Percentiles rank a stretch among this genome's conserved stretches.
phyloP scores from a whole-genome alignment of 106 monocot genomes.

The Dendrobium huoshanense region DNA sequence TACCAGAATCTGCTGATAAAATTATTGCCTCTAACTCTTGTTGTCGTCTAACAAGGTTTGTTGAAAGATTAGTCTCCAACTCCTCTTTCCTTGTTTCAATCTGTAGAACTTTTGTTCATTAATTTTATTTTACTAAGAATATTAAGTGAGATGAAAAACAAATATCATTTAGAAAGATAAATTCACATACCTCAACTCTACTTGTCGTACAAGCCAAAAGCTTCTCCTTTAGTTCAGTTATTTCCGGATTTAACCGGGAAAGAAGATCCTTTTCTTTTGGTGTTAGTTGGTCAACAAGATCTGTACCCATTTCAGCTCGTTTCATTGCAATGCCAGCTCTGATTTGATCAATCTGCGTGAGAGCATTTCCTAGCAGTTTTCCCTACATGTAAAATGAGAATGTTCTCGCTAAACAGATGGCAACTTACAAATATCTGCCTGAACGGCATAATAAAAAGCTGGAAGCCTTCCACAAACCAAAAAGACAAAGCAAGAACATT shows the following conservation, averaged over 20 bases:
- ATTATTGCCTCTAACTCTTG: constrained; percentile 80
- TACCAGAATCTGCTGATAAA: constrained; percentile 55
- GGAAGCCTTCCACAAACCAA: neutral
- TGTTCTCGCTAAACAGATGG: neutral
- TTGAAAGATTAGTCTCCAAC: constrained; percentile 85
- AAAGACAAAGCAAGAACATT: neutral
- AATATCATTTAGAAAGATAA: neutral
- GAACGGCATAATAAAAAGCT: neutral
- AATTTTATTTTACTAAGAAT: neutral
- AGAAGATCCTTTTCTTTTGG: constrained; percentile 71
- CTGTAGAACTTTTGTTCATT: constrained; percentile 22
- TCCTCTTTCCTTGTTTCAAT: constrained; percentile 99
- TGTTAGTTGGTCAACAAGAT: constrained; percentile 92
- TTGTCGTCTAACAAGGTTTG: constrained; percentile 86
- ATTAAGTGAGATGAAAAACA: neutral
- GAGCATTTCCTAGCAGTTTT: constrained; percentile 72
- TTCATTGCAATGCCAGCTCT: constrained; percentile 90
- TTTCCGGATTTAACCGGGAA: constrained; percentile 90
- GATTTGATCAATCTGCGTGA: constrained; percentile 85
- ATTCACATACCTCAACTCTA: constrained; percentile 59
- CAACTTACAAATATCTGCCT: neutral
- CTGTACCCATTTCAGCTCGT: constrained; percentile 96
- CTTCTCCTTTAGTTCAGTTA: constrained; percentile 86
- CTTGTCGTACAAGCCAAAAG: constrained; percentile 78
- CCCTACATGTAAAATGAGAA: constrained; percentile 39